Conservation (phyloP, 208 protist genomes). For the Trichomonas gallinae region DNA sequence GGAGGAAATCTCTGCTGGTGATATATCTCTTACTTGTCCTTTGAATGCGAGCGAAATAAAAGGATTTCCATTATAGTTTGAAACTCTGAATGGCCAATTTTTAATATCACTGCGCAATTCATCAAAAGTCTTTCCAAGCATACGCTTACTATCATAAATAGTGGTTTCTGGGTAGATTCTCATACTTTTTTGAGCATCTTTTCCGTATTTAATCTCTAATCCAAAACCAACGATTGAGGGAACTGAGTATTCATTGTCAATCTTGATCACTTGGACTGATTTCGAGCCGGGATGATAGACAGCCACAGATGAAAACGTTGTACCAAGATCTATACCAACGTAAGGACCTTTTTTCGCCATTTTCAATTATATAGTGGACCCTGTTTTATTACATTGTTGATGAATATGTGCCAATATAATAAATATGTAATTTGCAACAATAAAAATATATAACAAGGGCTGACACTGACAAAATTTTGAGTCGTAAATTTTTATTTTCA, state of each 20-base stretch:
- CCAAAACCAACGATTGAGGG: conserved; percentile 94
- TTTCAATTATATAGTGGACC: no score
- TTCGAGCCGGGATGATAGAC: conserved; percentile 41
- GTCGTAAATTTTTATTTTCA: no score
- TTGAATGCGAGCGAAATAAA: conserved; percentile 56
- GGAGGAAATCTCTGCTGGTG: conserved; percentile 79
- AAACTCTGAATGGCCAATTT: conserved; percentile 73
- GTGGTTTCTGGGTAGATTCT: conserved; percentile 59
- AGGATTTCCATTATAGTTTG: conserved; percentile 63
- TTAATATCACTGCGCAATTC: conserved; percentile 70
- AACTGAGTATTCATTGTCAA: conserved; percentile 92
- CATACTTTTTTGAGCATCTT: conserved; percentile 74
- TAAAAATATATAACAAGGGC: no score
- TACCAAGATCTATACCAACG: conserved; percentile 55
- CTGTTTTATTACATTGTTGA: not conserved
- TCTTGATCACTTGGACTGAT: conserved; percentile 89
- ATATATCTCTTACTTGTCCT: conserved; percentile 62
- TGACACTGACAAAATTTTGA: no score
- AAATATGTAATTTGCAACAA: no score
- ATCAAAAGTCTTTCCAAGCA: conserved; percentile 70
- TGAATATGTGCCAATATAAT: no score
- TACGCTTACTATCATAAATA: conserved; percentile 74
- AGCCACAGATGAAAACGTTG: conserved; percentile 49
- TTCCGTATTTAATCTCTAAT: conserved; percentile 49
- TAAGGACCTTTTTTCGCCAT: not conserved